phyloP scores from a whole-genome alignment of 192 early-diverging fungal species.

The Backusella westeae region DNA sequence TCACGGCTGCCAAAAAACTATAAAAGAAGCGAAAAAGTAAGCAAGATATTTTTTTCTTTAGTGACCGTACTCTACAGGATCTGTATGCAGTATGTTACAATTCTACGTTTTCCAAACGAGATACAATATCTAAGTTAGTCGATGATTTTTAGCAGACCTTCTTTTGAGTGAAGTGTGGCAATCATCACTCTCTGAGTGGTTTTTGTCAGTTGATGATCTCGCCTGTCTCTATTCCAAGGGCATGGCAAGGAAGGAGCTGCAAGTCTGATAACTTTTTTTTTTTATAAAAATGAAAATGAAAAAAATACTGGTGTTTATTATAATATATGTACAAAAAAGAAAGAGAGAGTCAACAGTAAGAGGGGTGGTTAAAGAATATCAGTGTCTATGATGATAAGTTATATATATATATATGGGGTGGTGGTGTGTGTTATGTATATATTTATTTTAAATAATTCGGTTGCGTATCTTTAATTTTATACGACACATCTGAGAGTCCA shows the following conservation, averaged over 20 bases:
- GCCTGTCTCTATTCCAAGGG: slow-evolving; percentile 34
- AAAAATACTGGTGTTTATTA: too few species aligned
- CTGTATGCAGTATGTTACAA: slow-evolving; percentile 20
- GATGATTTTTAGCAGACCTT: slow-evolving; percentile 29
- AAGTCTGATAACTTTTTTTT: slow-evolving; percentile 30
- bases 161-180: slow-evolving; percentile 33
- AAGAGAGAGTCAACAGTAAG: slow-evolving; percentile 15
- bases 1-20: not conserved
- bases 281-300: slow-evolving; percentile 6
- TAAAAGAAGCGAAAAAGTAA: slow-evolving; percentile 6
- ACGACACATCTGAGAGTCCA: slow-evolving; percentile 43
- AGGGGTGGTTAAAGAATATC: too few species aligned
- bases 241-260: slow-evolving; percentile 28
- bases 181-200: slow-evolving; percentile 13
- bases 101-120: slow-evolving; percentile 29
- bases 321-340: too few species aligned
- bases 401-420: not conserved
- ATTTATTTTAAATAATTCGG: slow-evolving; percentile 20
- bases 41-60: slow-evolving; percentile 21
- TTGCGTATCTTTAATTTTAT: slow-evolving; percentile 43
- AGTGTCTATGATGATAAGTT: too few species aligned
- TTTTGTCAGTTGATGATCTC: slow-evolving; percentile 33
- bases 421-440: slow-evolving; percentile 20
- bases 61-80: slow-evolving; percentile 23
- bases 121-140: slow-evolving; percentile 27